Percentiles rank a stretch among this genome's conserved stretches.
These are phyloP conservation scores for Hymenoscyphus fraxineus DNA, from an alignment of 2,329 filamentous ascomycete genomes.

Conservation along the genomic window DNA sequence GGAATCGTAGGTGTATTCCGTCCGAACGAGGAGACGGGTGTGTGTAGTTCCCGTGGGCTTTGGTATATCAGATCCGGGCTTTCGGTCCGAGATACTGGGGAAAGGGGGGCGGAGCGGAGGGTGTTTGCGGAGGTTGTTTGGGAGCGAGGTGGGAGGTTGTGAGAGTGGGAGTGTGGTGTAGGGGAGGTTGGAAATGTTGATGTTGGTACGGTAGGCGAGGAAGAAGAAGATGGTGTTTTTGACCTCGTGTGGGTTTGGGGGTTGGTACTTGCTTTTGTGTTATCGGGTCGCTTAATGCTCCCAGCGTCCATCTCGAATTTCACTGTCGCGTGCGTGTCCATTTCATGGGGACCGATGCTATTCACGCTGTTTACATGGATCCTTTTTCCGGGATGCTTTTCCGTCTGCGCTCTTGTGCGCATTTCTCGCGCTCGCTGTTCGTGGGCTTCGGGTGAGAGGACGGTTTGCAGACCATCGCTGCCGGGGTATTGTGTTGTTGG, in stretches of 20 bases:
- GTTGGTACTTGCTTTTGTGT: neutral
- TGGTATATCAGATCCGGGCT: constrained; percentile 1
- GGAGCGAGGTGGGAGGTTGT: neutral
- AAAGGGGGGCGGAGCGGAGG: neutral
- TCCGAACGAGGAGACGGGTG: neutral
- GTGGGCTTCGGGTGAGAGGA: constrained; percentile 6
- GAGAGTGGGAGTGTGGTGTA: neutral
- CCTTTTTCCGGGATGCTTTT: constrained; percentile 2
- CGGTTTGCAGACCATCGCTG: constrained; percentile 9
- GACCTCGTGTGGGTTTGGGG: neutral
- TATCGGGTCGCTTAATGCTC: neutral
- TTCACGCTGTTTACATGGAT: constrained; percentile 1
- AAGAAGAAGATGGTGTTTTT: neutral
- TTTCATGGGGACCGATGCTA: constrained; percentile 8
- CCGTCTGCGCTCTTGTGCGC: neutral
- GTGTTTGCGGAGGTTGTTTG: neutral
- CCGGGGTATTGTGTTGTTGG: constrained; percentile 4
- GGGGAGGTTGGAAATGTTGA: neutral
- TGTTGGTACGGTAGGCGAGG: neutral
- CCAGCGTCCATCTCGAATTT: constrained; percentile 12
- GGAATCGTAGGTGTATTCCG: neutral
- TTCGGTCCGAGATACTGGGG: neutral
- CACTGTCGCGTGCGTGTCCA: neutral
- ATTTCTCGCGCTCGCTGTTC: constrained; percentile 4
- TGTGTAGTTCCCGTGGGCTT: neutral